Base-by-base conservation (phyloP, 139 green algal species). In the Micractinium conductrix region DNA sequence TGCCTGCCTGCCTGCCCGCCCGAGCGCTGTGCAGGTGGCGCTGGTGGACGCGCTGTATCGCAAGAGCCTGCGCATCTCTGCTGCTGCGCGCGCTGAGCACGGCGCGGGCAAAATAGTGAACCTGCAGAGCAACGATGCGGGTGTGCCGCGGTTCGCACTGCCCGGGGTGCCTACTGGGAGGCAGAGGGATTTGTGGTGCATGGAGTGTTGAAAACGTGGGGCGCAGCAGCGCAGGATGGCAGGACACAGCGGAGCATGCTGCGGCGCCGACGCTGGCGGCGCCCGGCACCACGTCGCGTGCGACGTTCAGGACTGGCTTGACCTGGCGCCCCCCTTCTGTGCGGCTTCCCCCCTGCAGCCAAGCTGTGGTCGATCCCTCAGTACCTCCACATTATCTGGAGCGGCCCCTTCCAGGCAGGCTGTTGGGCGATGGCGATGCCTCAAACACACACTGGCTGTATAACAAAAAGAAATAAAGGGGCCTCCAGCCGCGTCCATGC, bases 331-430 rank as follows among this genome's bases (percentile, higher is more conserved):
- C 53, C 53, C 2, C 53, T 21, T 21, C 53, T 62, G 8, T 21
- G 53, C 53, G 5, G 19, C 26, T 58, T 62, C 53, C 24, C 26
- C 53, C 24, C 53, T 40, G 62, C 78, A 75, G 90, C 90, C 76
- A 97, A 96, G 91, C 82, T 98, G n/a, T 98, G 92, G 92, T 87
- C 74, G 44, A 84, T 96, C 74, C 90, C 94, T 1, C 88, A 93
- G 35, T 98, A 97, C 85, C 62, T 97, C 17, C 94, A 98, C 92
- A 94, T 97, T 81, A 58, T 98, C 19, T 98, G 95, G 95, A 89
- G 88, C 94, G 78, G 74, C 4, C 74, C 74, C 19, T 80, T 80
- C 74, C 74, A 80, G 73, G 73, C 58, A 67, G 58, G 58, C n/a
- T n/a, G n/a, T n/a, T n/a, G n/a, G n/a, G n/a, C n/a, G n/a, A n/a